Evolutionary conservation across 1,284 basidiomycete genomes (phyloP), one percentile per base, ranked within the genome.

Genomic region (Microbotryum intermedium): DNA sequence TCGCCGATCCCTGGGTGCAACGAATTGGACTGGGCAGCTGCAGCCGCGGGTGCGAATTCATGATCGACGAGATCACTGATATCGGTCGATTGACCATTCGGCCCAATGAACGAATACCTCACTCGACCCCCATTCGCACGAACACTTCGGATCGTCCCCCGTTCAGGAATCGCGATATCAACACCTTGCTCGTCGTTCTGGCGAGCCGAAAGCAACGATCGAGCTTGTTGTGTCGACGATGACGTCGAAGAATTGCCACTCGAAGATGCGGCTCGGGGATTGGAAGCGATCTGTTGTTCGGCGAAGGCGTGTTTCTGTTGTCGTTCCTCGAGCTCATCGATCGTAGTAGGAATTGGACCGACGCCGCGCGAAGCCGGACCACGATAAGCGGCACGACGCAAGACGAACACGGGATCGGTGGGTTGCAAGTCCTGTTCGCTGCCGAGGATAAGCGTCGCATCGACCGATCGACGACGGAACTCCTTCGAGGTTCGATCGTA

Each of bases 31-130:
- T 48, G 28, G 51, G 59, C 3, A 47, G 52, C 44, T 50, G 34
- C 11, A 51, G 39, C 16, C 50, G 55, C 20, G 45, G 47, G 26
- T 23, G 48, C 29, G 50, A 50, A 85, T 69, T 92, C 93, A 71
- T 88, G 84, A 72, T 93, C 89, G 43, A 95, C 82, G 59, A 95
- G 87, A 63, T 91, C 85, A 70, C 88, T 92, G 72, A 97, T 90
- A 73, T 97, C 93, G 69, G 85, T 86, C 4, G 86, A 86, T 74
- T 88, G 87, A 11, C 90, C 90, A 63, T 87, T 87, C 1, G 83
- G 81, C 64, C 90, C 85, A 47, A 95, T 84, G 71, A 91, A 95
- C 29, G 90, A 94, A 72, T 97, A 97, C 1, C 91, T 83, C 77
- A 90, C 85, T 55, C 79, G 79, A 68, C 88, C 85, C 8, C 62